Evolutionary conservation across 2,329 filamentous ascomycete species (phyloP).

Genomic region (Aspergillus terreus): DNA sequence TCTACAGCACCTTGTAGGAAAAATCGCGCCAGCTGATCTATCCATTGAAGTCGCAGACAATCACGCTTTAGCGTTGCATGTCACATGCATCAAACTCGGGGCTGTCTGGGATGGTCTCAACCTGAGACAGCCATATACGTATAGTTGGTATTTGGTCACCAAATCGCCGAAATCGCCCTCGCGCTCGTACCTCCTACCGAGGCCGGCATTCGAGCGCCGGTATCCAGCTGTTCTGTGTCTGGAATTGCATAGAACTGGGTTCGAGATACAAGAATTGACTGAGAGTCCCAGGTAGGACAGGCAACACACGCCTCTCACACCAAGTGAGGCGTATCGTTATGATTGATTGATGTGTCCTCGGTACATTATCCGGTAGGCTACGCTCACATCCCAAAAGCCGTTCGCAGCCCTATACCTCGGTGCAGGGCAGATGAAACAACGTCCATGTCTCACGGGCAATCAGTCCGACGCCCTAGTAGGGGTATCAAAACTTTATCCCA

Average conservation of each 20-base stretch:
- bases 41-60: no score
- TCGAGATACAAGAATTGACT: no score
- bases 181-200: not conserved
- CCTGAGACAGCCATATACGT: not conserved
- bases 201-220: not conserved
- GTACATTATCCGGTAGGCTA: not conserved
- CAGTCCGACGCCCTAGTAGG: not conserved
- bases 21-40: no score
- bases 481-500: not conserved
- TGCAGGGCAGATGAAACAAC: not conserved
- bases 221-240: no score
- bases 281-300: no score
- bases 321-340: no score
- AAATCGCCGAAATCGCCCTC: not conserved
- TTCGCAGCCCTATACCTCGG: not conserved
- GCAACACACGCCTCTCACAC: no score
- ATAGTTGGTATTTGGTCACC: not conserved
- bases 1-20: no score
- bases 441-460: not conserved
- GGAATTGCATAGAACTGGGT: no score
- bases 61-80: not conserved
- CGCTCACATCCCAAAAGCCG: not conserved
- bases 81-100: not conserved
- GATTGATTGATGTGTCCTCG: not conserved
- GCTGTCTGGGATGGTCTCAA: not conserved